Evolutionary conservation across 805 yeast genomes (phyloP).

Genomic region (Debaryomyces prosopidis): DNA sequence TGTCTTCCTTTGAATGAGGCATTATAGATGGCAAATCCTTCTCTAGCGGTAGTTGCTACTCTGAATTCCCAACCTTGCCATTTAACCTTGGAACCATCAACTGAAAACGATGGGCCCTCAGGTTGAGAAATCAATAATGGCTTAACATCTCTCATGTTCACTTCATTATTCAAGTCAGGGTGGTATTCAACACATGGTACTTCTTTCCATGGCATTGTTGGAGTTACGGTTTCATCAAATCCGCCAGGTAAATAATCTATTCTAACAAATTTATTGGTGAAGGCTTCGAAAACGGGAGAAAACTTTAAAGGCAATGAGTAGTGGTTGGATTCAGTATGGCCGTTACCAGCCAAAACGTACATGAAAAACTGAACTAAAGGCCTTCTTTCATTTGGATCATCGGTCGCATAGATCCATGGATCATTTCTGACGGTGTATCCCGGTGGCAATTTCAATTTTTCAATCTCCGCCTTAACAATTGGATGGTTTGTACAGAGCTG

Average conservation of each 20-base stretch:
- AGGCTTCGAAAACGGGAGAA: conserved; percentile 69
- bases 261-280: conserved; percentile 60
- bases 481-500: conserved; percentile 54
- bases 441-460: conserved; percentile 62
- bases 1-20: conserved; percentile 76
- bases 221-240: conserved; percentile 56
- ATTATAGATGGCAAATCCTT: conserved; percentile 76
- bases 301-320: conserved; percentile 73
- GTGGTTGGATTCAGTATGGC: conserved; percentile 71
- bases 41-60: conserved; percentile 69
- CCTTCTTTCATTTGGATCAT: conserved; percentile 58
- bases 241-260: conserved; percentile 77
- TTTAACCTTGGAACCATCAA: conserved; percentile 57
- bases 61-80: conserved; percentile 89
- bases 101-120: conserved; percentile 72
- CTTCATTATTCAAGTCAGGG: conserved; percentile 64
- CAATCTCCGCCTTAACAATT: conserved; percentile 59
- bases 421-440: conserved; percentile 59
- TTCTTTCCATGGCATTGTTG: conserved; percentile 61
- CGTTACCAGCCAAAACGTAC: conserved; percentile 65
- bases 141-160: conserved; percentile 54
- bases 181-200: conserved; percentile 70
- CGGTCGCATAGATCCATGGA: conserved; percentile 89
- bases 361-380: conserved; percentile 72
- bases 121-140: conserved; percentile 73